Conservation (phyloP, 768 basidiomycete species). For the Kwoniella newhampshirensis region DNA sequence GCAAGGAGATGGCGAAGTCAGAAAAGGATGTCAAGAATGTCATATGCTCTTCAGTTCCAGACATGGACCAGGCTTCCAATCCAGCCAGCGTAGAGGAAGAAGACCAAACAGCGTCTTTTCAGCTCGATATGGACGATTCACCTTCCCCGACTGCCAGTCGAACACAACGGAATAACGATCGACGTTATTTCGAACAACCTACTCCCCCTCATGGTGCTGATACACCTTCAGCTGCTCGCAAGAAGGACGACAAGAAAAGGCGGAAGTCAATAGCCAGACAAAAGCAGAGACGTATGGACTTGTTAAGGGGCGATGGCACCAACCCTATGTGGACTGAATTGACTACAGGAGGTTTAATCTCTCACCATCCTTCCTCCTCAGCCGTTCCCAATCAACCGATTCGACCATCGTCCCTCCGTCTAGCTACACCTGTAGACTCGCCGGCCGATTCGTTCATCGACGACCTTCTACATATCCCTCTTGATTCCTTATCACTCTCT, state of each 20-base stretch:
- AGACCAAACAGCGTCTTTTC: slow-evolving; percentile 24
- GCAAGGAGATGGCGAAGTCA: too few species aligned
- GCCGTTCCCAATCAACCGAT: slow-evolving; percentile 29
- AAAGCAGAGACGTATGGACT: slow-evolving; percentile 43
- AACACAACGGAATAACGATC: too few species aligned
- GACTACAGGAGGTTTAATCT: neutral
- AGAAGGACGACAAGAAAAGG: slow-evolving; percentile 27
- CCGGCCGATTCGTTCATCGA: slow-evolving; percentile 24
- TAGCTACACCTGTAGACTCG: slow-evolving; percentile 23
- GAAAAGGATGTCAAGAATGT: too few species aligned
- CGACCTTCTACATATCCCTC: slow-evolving; percentile 41
- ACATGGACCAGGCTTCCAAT: neutral
- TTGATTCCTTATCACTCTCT: slow-evolving; percentile 47
- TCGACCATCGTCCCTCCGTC: slow-evolving; percentile 35
- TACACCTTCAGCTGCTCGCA: neutral
- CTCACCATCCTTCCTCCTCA: neutral
- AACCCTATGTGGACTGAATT: slow-evolving; percentile 28
- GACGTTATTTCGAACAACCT: too few species aligned
- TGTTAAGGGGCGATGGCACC: slow-evolving; percentile 47
- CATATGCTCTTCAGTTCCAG: too few species aligned
- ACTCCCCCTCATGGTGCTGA: too few species aligned
- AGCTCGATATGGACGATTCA: slow-evolving; percentile 24
- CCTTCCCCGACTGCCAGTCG: too few species aligned
- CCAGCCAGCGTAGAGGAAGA: slow-evolving; percentile 1
- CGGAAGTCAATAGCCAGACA: slow-evolving; percentile 23